Evolutionary conservation across 1,284 basidiomycete species (phyloP).

Genomic region (Ganoderma lucidum): DNA sequence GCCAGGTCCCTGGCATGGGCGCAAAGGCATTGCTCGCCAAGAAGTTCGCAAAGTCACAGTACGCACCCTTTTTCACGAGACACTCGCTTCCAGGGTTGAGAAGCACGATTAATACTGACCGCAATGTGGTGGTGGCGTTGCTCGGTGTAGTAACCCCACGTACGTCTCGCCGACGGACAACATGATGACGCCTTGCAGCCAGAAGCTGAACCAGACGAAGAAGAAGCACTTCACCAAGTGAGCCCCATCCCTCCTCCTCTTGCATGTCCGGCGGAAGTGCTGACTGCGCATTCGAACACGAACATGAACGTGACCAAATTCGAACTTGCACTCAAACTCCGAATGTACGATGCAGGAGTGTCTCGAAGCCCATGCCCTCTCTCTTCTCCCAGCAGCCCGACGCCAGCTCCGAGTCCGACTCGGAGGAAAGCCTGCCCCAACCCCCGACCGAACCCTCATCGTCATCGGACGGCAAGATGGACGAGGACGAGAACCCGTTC

Average conservation of each 20-base stretch:
- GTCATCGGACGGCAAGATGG: slow-evolving; percentile 32
- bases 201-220: slow-evolving; percentile 88
- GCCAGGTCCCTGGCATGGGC: slow-evolving; percentile 77
- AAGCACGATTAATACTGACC: slow-evolving; percentile 14
- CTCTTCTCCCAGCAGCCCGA: slow-evolving; percentile 60
- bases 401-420: slow-evolving; percentile 39
- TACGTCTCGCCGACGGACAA: slow-evolving; percentile 93
- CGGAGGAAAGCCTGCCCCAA: slow-evolving; percentile 40
- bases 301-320: background rate
- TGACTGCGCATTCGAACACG: slow-evolving; percentile 5
- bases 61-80: slow-evolving; percentile 41
- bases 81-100: slow-evolving; percentile 3
- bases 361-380: slow-evolving; percentile 61
- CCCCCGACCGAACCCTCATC: slow-evolving; percentile 38
- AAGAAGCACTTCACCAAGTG: slow-evolving; percentile 93
- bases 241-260: slow-evolving; percentile 35
- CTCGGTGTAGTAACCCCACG: slow-evolving; percentile 70
- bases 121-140: background rate
- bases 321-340: background rate
- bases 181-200: slow-evolving; percentile 89
- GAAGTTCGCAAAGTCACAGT: slow-evolving; percentile 87
- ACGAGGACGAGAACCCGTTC: slow-evolving; percentile 45
- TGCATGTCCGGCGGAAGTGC: background rate
- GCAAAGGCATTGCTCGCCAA: slow-evolving; percentile 89
- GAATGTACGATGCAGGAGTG: slow-evolving; percentile 47